Percentiles rank a stretch among this genome's conserved stretches.
These are phyloP conservation scores for Xylariaceae sp. DNA, from an alignment of 2,329 filamentous ascomycete genomes.

Conservation along the genomic window DNA sequence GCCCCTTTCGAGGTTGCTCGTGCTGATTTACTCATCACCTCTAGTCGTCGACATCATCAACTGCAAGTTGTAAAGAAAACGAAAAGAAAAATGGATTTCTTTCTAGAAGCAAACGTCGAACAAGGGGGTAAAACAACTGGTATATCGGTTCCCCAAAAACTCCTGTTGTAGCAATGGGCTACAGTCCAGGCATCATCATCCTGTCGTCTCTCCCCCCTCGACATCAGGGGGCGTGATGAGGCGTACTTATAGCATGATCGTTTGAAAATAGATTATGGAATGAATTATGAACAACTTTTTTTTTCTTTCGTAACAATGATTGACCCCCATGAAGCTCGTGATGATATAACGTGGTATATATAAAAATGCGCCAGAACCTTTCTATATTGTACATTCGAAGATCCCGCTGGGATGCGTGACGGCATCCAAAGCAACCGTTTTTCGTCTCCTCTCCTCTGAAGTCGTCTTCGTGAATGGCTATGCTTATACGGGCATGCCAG, in stretches of 20 bases:
- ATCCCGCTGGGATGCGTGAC: neutral
- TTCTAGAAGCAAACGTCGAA: slow-evolving; percentile 3
- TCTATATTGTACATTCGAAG: slow-evolving; percentile 12
- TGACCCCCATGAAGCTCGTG: slow-evolving; percentile 1
- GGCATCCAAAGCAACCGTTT: slow-evolving; percentile 2
- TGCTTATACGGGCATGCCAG: slow-evolving; percentile 47
- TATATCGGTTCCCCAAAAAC: slow-evolving; percentile 5
- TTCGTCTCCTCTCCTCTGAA: slow-evolving; percentile 11
- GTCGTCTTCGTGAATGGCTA: neutral
- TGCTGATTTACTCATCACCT: slow-evolving; percentile 7
- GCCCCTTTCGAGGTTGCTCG: neutral
- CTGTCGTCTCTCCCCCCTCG: neutral
- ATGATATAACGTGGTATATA: slow-evolving; percentile 13
- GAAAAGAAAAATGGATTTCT: neutral
- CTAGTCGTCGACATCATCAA: slow-evolving; percentile 57
- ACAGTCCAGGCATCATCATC: slow-evolving; percentile 2
- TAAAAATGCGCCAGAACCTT: slow-evolving; percentile 7
- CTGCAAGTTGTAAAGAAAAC: slow-evolving; percentile 42
- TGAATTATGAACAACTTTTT: slow-evolving; percentile 1
- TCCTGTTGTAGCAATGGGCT: neutral
- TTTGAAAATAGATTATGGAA: neutral
- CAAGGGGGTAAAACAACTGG: neutral
- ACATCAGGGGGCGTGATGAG: neutral
- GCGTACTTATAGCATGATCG: neutral
- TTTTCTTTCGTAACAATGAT: neutral